Base-by-base conservation (phyloP, 768 basidiomycete species). In the Lentinula boryana region DNA sequence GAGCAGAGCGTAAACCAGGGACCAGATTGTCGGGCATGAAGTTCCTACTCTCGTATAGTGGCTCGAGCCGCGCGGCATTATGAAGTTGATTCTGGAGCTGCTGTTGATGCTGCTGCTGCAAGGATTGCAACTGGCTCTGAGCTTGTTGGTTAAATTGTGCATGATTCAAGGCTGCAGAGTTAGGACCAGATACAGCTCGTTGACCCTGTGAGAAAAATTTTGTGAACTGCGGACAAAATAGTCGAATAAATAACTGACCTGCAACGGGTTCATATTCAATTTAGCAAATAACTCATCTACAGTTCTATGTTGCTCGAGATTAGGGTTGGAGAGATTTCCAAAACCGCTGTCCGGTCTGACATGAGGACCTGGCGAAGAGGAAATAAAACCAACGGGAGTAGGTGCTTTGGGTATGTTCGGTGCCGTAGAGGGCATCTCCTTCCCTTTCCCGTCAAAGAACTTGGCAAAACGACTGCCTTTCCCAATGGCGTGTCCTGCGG, bases 21-120 rank as follows among this genome's bases (percentile, higher is more conserved):
- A 93, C 91, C 83, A 93, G 84, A 32, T 88, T 89, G 72, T 93
- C 89, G 9, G 91, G 89, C 27, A 90, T 82, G 65, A 93, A 93
- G 65, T 80, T 84, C 63, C 90, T 80, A 65, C 84, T 88, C 57
- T 91, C 88, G 67, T 89, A 90, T 35, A 91, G 69, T 3, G 88
- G 71, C 44, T 91, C 89, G 43, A 87, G 74, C 23, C 86, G 86
- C 10, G 44, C 49, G 5, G 27, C 38, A 65, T 75, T 79, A 55
- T 72, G 75, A 15, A 27, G 72, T 40, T 73, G 72, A 27, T 68
- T 65, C 21, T 67, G 69, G 15, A 64, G 63, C 36, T 71, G 77
- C 13, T 78, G 72, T 38, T 76, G 76, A 32, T 74, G 67, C 23
- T 75, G 78, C 7, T 55, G 53, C 36, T 74, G 76, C 52, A 77